Percentiles rank a stretch among this genome's conserved stretches.
These are phyloP conservation scores for Epichloe glyceriae DNA, from an alignment of 2,329 filamentous ascomycete genomes.

Conservation along the genomic window DNA sequence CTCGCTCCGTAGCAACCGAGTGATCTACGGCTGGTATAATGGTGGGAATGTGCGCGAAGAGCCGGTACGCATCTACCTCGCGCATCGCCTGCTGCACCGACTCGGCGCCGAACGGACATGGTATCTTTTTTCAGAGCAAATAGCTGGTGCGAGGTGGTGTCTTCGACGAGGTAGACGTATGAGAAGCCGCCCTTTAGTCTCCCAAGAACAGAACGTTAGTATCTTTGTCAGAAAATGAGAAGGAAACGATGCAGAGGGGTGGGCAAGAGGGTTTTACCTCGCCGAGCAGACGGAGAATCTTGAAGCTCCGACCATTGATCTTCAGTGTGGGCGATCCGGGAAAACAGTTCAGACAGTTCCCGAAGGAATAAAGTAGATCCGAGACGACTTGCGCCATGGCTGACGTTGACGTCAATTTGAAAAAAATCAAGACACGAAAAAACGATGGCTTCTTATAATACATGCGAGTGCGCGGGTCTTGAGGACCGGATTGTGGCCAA, in stretches of 20 bases:
- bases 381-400: slow-evolving; percentile 72
- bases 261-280: slow-evolving; percentile 48
- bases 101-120: slow-evolving; percentile 94
- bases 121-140: slow-evolving; percentile 98
- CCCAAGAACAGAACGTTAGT: too few species aligned
- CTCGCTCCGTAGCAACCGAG: slow-evolving; percentile 62
- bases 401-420: background rate
- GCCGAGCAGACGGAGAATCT: slow-evolving; percentile 84
- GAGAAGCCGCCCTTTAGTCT: slow-evolving; percentile 68
- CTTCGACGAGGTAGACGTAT: slow-evolving; percentile 97
- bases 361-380: slow-evolving; percentile 81
- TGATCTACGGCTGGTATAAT: slow-evolving; percentile 84
- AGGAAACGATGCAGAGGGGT: background rate
- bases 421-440: background rate
- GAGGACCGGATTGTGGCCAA: too few species aligned
- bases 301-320: slow-evolving; percentile 90
- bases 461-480: too few species aligned
- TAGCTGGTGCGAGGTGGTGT: slow-evolving; percentile 67
- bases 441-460: background rate
- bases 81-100: slow-evolving; percentile 89
- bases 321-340: slow-evolving; percentile 86
- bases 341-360: slow-evolving; percentile 93
- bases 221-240: too few species aligned
- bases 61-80: slow-evolving; percentile 91
- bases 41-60: slow-evolving; percentile 71